Evolutionary conservation across 805 yeast genomes (phyloP).

Genomic region (Blastobotrys robertii): DNA sequence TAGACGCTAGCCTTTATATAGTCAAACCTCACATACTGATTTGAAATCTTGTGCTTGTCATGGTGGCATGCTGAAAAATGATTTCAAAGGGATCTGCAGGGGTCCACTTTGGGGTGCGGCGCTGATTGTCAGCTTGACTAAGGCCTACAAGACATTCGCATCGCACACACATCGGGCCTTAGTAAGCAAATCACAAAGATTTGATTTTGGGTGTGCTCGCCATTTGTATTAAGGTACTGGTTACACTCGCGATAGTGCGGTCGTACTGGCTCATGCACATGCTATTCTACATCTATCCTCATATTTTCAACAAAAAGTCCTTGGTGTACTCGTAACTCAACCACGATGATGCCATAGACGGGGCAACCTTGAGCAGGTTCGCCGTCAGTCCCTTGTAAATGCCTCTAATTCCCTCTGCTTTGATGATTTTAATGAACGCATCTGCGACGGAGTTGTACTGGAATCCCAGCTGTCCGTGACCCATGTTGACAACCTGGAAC

Average conservation of each 20-base stretch:
- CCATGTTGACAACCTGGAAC: slow-evolving; percentile 82
- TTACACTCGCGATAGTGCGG: too few species aligned
- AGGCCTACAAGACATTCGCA: too few species aligned
- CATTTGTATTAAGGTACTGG: too few species aligned
- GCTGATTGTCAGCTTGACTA: too few species aligned
- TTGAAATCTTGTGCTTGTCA: too few species aligned
- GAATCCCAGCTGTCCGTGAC: slow-evolving; percentile 58
- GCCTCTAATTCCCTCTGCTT: slow-evolving; percentile 74
- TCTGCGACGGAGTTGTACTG: slow-evolving; percentile 66
- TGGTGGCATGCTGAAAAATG: too few species aligned
- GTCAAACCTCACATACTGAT: too few species aligned
- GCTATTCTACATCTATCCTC: neutral
- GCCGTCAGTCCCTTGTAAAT: slow-evolving; percentile 53
- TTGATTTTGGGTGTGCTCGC: neutral
- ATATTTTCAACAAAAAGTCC: slow-evolving; percentile 22
- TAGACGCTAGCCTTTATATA: too few species aligned
- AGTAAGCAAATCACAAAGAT: neutral
- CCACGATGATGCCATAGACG: slow-evolving; percentile 96
- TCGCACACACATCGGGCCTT: too few species aligned
- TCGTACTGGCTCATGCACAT: neutral
- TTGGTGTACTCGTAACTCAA: slow-evolving; percentile 69
- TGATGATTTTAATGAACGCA: slow-evolving; percentile 62
- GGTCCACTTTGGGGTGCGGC: too few species aligned
- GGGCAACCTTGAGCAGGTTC: slow-evolving; percentile 80
- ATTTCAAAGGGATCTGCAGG: too few species aligned